These are phyloP conservation scores for Pleurotus salmoneostramineus DNA, from an alignment of 768 basidiomycete species.

Conservation along the genomic window DNA sequence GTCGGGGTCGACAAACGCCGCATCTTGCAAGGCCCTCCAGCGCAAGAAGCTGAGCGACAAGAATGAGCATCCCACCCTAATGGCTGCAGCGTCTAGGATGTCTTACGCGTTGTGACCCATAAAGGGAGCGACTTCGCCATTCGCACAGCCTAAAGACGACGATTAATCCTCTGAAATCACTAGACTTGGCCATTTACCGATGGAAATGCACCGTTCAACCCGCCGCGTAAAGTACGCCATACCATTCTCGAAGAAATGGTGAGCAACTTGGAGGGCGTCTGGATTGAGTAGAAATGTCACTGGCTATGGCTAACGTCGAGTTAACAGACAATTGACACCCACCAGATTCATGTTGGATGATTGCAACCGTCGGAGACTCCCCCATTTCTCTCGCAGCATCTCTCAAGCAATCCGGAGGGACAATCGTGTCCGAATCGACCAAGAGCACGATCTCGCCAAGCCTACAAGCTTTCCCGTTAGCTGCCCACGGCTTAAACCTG, in stretches of 20 bases:
- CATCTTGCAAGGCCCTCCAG: constrained; percentile 86
- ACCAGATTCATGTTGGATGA: constrained; percentile 84
- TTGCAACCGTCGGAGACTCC: constrained; percentile 72
- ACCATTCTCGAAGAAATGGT: constrained; percentile 89
- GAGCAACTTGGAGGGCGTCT: constrained; percentile 81
- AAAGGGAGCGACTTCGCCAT: constrained; percentile 80
- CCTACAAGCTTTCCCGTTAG: constrained; percentile 67
- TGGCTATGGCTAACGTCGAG: no score
- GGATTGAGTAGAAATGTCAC: no score
- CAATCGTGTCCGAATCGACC: constrained; percentile 75
- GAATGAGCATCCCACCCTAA: neutral
- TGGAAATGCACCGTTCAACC: constrained; percentile 73
- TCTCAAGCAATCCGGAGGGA: constrained; percentile 80
- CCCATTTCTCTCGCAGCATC: constrained; percentile 84
- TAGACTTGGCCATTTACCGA: constrained; percentile 41
- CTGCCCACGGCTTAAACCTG: constrained; percentile 64
- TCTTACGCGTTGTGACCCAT: constrained; percentile 75
- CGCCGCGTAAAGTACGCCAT: constrained; percentile 81
- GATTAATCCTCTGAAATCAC: constrained; percentile 11
- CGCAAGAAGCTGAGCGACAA: constrained; percentile 52
- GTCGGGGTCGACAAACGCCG: constrained; percentile 62
- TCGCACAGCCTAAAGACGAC: constrained; percentile 52
- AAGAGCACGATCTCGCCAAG: constrained; percentile 76
- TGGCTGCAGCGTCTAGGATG: neutral
- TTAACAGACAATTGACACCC: constrained; percentile 13